These are phyloP conservation scores for Leucaena leucocephala DNA, from an alignment of 306 rosid species.

Conservation along the genomic window DNA sequence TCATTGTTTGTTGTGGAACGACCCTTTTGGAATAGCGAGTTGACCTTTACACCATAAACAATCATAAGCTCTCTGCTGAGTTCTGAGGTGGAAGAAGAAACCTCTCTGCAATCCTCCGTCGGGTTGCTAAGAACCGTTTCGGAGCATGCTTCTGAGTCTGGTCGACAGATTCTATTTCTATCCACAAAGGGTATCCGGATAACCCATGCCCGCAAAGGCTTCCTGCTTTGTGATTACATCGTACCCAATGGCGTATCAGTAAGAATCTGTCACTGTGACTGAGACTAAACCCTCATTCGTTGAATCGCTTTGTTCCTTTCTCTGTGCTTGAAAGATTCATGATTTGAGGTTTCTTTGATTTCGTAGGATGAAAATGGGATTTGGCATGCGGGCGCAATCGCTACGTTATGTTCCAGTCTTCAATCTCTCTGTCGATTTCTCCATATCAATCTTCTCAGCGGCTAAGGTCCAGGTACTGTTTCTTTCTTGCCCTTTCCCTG, in stretches of 20 bases:
- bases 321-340: neutral
- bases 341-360: neutral
- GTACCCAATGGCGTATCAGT: slow-evolving; percentile 29
- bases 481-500: neutral
- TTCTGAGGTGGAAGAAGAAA: neutral
- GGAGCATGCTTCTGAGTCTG: neutral
- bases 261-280: neutral
- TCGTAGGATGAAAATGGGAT: slow-evolving; percentile 50
- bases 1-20: too few species aligned
- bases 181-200: slow-evolving; percentile 15
- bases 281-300: too few species aligned
- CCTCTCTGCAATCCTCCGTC: neutral
- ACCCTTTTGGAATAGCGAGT: too few species aligned
- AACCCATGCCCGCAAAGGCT: slow-evolving; percentile 29
- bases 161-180: neutral
- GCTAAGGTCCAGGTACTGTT: slow-evolving; percentile 41
- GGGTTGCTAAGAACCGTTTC: slow-evolving; percentile 12
- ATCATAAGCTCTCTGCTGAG: too few species aligned
- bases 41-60: too few species aligned
- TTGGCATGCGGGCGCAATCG: slow-evolving; percentile 61
- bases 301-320: neutral
- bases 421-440: slow-evolving; percentile 44
- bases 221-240: slow-evolving; percentile 27
- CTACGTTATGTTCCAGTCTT: slow-evolving; percentile 24
- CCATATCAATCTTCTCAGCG: slow-evolving; percentile 42